Conservation (phyloP, 2,329 filamentous ascomycete species). For the Colletotrichum agaves region DNA sequence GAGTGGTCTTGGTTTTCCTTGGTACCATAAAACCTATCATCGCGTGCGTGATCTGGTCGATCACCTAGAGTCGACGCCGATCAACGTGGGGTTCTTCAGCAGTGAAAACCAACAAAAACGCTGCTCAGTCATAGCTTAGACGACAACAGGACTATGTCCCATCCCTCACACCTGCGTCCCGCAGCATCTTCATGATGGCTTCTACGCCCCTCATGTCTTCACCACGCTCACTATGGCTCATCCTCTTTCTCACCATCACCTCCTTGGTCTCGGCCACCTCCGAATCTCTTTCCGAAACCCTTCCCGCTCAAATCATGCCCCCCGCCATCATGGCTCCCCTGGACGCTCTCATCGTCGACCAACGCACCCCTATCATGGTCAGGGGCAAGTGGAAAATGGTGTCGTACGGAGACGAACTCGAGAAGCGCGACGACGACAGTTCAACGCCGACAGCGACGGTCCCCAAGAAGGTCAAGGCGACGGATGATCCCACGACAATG, state of each 20-base stretch:
- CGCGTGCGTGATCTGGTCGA: slow-evolving; percentile 33
- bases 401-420: slow-evolving; percentile 34
- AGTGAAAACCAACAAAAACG: slow-evolving; percentile 1
- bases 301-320: slow-evolving; percentile 27
- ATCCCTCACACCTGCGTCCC: slow-evolving; percentile 38
- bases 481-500: slow-evolving; percentile 23
- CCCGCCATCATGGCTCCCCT: slow-evolving; percentile 23
- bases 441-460: slow-evolving; percentile 27
- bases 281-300: neutral
- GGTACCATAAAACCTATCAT: slow-evolving; percentile 29
- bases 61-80: slow-evolving; percentile 30
- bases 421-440: slow-evolving; percentile 42
- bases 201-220: slow-evolving; percentile 25
- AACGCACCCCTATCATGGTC: slow-evolving; percentile 35
- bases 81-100: slow-evolving; percentile 30
- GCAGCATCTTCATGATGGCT: slow-evolving; percentile 44
- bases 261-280: slow-evolving; percentile 26
- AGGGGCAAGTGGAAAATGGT: slow-evolving; percentile 40
- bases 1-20: slow-evolving; percentile 32
- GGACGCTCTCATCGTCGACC: slow-evolving; percentile 36
- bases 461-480: slow-evolving; percentile 8
- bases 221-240: slow-evolving; percentile 44
- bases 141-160: slow-evolving; percentile 40
- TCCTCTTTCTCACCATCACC: slow-evolving; percentile 43
- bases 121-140: neutral